Conservation (phyloP, 805 yeast genomes). For the Metschnikowia matae region DNA sequence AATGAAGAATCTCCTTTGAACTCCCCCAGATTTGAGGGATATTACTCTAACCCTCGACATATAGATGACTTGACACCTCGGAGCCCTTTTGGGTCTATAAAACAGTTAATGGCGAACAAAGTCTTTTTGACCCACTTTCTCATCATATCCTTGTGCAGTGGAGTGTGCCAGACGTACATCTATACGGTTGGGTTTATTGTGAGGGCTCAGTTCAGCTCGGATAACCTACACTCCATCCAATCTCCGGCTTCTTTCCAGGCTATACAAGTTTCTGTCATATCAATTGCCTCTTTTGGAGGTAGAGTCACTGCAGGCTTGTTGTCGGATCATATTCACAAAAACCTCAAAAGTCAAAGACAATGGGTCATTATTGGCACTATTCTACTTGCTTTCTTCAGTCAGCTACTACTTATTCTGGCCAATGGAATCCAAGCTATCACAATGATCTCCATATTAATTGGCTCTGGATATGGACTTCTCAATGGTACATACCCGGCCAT, state of each 20-base stretch:
- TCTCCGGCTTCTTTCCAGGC: conserved; percentile 55
- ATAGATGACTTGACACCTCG: not conserved
- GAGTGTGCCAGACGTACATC: conserved; percentile 69
- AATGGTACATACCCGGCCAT: conserved; percentile 76
- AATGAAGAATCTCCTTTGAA: conserved; percentile 6
- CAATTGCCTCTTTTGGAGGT: conserved; percentile 63
- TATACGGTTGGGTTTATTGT: conserved; percentile 74
- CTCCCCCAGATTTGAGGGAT: not conserved
- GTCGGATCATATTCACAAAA: conserved; percentile 56
- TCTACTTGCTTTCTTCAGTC: conserved; percentile 33
- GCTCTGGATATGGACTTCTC: conserved; percentile 63
- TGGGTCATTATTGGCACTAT: conserved; percentile 57
- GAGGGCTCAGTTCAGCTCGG: conserved; percentile 33
- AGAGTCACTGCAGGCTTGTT: conserved; percentile 61
- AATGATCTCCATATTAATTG: conserved; percentile 52
- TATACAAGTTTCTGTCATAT: conserved; percentile 63
- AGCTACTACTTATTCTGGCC: conserved; percentile 29
- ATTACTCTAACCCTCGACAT: not conserved
- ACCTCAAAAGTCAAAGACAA: conserved; percentile 50
- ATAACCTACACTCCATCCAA: not conserved
- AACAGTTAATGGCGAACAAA: conserved; percentile 19
- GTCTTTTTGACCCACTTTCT: conserved; percentile 49
- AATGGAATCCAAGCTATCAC: conserved; percentile 18
- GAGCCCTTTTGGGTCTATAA: not conserved
- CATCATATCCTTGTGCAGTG: conserved; percentile 54